Evolutionary conservation across 148 eudicot species (phyloP), one percentile per base, ranked within the genome.

Genomic region (Linanthus parryae): DNA sequence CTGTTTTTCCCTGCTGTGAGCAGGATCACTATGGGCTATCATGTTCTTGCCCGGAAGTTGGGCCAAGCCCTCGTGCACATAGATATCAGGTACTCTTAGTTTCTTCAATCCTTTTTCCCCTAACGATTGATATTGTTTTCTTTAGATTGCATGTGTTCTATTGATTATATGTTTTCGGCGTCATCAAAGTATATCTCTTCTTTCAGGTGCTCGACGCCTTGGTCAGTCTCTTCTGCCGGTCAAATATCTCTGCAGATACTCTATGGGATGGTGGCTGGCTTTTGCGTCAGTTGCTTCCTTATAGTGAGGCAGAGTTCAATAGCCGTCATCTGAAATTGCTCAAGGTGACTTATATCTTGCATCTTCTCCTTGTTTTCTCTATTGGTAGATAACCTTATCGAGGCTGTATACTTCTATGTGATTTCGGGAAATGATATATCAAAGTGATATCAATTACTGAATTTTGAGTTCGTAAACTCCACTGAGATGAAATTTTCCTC

Each of bases 231-330:
- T 73, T 92, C 60, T 77, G 90, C 73, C 70, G 98, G 71, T 74
- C 94, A 57, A 79, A 84, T 68, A 64, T 87, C 40, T 84, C 98
- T 46, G 81, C 95, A 35, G 94, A 75, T 29, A 76, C 94, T 42
- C 63, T 92, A 66, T 92, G 96, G 94, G 78, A 87, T 66, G 89
- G 96, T 56, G 96, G 96, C 58, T 92, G 98, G 94, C 98, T 92
- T 76, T 73, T 92, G 69, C 81, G 94, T 17, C 98, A 92, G 67
- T 75, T 92, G 83, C 89, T 92, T 59, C 98, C 98, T 65, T 75
- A 87, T 44, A 84, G 83, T 15, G 79, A 87, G 67, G 72, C 74
- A 8, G 94, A 92, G 68, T 79, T 92, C 47, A 92, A 75, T 53
- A 50, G 62, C 55, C 69, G 72, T 62, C 94, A 92, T 73, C 82